Conservation (phyloP, 257 asterid species). For the Ehretia macrophylla region DNA sequence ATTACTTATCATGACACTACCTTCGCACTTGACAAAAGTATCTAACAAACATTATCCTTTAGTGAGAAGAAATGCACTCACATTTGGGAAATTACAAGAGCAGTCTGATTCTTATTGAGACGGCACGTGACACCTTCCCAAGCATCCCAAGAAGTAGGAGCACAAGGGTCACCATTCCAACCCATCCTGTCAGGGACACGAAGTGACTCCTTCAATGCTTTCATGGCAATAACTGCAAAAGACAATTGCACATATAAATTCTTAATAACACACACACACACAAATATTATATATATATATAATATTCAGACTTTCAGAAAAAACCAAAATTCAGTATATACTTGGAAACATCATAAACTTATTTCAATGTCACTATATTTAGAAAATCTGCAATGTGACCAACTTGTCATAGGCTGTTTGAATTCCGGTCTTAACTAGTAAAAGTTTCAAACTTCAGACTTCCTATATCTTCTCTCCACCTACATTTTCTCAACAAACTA, state of each 20-base stretch:
- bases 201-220: slow-evolving; percentile 81
- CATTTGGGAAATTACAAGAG: slow-evolving; percentile 86
- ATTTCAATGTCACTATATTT: too few relatives aligned
- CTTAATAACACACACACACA: too few relatives aligned
- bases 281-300: too few relatives aligned
- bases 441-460: background rate
- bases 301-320: too few relatives aligned
- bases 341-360: too few relatives aligned
- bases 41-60: too few relatives aligned
- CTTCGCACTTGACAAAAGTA: too few relatives aligned
- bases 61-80: slow-evolving; percentile 18
- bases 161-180: slow-evolving; percentile 99
- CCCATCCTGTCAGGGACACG: slow-evolving; percentile 97
- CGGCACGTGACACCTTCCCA: slow-evolving; percentile 98
- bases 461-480: background rate
- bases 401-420: background rate
- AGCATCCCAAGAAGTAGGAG: slow-evolving; percentile 98
- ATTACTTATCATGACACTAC: too few relatives aligned
- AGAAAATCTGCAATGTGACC: too few relatives aligned
- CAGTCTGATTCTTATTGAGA: slow-evolving; percentile 47
- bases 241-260: background rate
- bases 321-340: too few relatives aligned
- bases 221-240: slow-evolving; percentile 82
- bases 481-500: slow-evolving; percentile 5
- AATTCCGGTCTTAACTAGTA: background rate